Evolutionary conservation across 2,329 filamentous ascomycete genomes (phyloP).

Genomic region (Xylaria sp.): DNA sequence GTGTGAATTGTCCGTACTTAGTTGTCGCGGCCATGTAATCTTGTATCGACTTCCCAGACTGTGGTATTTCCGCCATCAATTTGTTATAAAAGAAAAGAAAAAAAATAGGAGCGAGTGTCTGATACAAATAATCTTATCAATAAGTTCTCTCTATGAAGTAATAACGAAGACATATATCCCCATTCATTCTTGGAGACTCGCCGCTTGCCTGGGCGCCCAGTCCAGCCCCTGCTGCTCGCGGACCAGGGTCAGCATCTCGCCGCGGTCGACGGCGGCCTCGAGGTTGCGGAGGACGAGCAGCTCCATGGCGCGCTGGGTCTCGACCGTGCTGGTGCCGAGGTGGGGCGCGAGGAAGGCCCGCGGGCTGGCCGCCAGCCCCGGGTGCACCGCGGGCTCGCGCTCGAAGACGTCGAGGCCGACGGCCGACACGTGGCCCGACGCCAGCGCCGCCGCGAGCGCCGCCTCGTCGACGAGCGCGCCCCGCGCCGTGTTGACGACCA

Average conservation of each 20-base stretch:
- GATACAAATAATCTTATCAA: neutral
- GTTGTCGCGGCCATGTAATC: no score
- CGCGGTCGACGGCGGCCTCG: conserved; percentile 57
- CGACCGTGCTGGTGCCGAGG: conserved; percentile 67
- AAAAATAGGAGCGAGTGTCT: no score
- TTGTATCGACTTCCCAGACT: no score
- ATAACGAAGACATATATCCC: neutral
- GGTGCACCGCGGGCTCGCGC: conserved; percentile 62
- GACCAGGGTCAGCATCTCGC: conserved; percentile 61
- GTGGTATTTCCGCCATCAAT: no score
- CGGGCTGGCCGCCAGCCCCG: conserved; percentile 59
- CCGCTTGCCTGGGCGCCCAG: conserved; percentile 26
- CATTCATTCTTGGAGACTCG: neutral
- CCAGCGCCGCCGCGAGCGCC: conserved; percentile 55
- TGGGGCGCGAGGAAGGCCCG: conserved; percentile 67
- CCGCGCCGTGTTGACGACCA: conserved; percentile 61
- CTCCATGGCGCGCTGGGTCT: conserved; percentile 50
- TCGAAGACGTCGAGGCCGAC: conserved; percentile 62
- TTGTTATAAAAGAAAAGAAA: no score
- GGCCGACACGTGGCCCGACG: conserved; percentile 56
- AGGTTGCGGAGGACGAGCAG: conserved; percentile 52
- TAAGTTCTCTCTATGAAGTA: neutral
- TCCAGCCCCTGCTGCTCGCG: conserved; percentile 57
- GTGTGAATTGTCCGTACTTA: no score
- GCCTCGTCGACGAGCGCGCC: conserved; percentile 60